These are phyloP conservation scores for Phytopythium aichiense DNA, from an alignment of 352 stramenopile genomes.

Conservation along the genomic window DNA sequence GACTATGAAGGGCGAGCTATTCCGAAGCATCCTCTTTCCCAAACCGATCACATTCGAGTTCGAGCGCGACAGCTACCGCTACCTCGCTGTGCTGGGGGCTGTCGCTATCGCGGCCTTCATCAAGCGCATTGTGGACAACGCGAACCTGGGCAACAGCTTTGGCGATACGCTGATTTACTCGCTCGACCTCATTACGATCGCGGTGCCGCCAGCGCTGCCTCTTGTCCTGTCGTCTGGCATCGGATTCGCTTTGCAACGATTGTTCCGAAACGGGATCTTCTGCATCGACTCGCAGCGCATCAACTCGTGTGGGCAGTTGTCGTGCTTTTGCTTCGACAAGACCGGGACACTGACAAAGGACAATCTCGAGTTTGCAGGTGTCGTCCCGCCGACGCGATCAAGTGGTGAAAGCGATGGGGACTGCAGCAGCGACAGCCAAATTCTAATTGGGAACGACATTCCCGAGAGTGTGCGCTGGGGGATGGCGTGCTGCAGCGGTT, in stretches of 20 bases:
- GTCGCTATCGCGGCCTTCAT: conserved; percentile 50
- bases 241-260: conserved; percentile 40
- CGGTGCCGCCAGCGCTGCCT: conserved; percentile 49
- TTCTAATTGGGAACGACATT: background rate
- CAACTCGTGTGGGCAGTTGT: conserved; percentile 47
- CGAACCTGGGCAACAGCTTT: conserved; percentile 16
- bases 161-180: conserved; percentile 36
- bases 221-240: conserved; percentile 54
- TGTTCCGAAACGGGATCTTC: conserved; percentile 26
- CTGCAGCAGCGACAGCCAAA: background rate
- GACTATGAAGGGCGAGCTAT: conserved; percentile 58
- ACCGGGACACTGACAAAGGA: conserved; percentile 58
- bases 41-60: conserved; percentile 52
- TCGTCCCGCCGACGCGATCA: conserved; percentile 6
- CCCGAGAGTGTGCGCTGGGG: background rate
- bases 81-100: conserved; percentile 34
- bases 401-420: background rate
- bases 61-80: conserved; percentile 65
- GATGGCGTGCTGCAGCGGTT: conserved; percentile 2
- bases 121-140: conserved; percentile 35
- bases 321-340: conserved; percentile 71
- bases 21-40: conserved; percentile 60
- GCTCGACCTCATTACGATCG: conserved; percentile 62
- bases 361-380: conserved; percentile 33
- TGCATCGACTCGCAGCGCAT: conserved; percentile 42